Base-by-base conservation (phyloP, 495 filamentous ascomycete species). In the Talaromyces adpressus region DNA sequence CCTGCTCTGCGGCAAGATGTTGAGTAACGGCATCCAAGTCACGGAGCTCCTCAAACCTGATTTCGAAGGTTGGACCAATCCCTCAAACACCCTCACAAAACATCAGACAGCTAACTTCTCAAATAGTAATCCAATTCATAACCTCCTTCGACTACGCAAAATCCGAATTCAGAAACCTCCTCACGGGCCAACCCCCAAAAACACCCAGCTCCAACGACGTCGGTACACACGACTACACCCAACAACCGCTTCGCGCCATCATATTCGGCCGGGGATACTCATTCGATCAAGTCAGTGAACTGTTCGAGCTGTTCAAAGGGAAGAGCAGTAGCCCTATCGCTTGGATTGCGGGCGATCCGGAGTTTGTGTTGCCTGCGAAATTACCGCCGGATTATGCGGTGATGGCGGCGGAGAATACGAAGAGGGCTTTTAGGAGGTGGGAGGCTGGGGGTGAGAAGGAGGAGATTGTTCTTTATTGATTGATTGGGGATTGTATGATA, bases 221-320 rank as follows among this genome's bases (percentile, higher is more conserved):
- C 18, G 74, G 74, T 45, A 69, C 71, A 4, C 68, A 72, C 36
- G 57, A 75, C 39, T 75, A 72, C 66, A 68, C 54, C 63, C 52
- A 54, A 18, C 52, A 54, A 18, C 69, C 69, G 4, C 65, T 66
- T 4, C 70, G 72, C 1, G 74, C 69, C 6, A 66, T 75, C 12
- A 67, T 77, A 8, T 71, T 75, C 23, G 74, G 74, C 14, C 72
- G 73, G 6, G 73, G 67, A 2, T 74, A 65, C 53, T 30, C 57
- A 0, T 12, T 57, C 6, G 59, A 65, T 1, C 64, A 72, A 32
- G 63, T 77, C 20, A 63, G 71, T 41, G 12, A 64, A 54, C 66
- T 71, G n/a, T 63, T 66, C 57, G 34, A 62, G 45, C 22, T 41
- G 57, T 67, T 41, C 51, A 53, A 6, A 5, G 57, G 54, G 25